These are phyloP conservation scores for Termitomyces sp. DNA, from an alignment of 768 basidiomycete genomes.

Conservation along the genomic window DNA sequence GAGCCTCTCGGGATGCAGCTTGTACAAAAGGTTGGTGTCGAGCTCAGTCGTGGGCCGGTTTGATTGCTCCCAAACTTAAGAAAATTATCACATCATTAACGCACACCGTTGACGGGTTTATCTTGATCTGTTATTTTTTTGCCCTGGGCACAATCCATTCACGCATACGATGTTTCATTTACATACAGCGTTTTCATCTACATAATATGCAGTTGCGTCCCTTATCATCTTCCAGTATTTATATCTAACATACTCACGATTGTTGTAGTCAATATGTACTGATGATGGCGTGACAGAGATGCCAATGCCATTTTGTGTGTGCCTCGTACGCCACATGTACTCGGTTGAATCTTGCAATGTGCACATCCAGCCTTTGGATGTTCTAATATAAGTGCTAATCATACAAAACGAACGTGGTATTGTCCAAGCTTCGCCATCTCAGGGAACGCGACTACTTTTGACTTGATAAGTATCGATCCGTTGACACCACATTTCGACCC, in stretches of 20 bases:
- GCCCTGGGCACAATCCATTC: background rate
- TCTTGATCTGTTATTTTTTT: background rate
- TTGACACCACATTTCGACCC: too few relatives aligned
- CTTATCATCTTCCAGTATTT: background rate
- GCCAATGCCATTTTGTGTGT: background rate
- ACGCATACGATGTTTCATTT: background rate
- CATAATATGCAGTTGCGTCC: background rate
- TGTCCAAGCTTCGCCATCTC: background rate
- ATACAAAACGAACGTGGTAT: background rate
- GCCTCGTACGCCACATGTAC: background rate
- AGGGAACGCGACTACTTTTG: too few relatives aligned
- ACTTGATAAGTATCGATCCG: too few relatives aligned
- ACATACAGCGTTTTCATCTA: background rate
- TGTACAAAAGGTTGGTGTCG: slow-evolving; percentile 68
- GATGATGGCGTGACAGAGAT: background rate
- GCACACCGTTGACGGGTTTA: background rate
- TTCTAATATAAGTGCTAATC: background rate
- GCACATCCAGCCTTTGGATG: background rate
- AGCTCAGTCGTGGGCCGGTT: slow-evolving; percentile 64
- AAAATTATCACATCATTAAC: background rate
- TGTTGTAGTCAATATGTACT: background rate
- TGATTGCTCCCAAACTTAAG: background rate
- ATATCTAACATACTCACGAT: background rate
- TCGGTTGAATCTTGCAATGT: background rate
- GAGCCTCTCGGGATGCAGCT: slow-evolving; percentile 62